These are phyloP conservation scores for Populus ilicifolia DNA, from an alignment of 345 rosid genomes.

Conservation along the genomic window DNA sequence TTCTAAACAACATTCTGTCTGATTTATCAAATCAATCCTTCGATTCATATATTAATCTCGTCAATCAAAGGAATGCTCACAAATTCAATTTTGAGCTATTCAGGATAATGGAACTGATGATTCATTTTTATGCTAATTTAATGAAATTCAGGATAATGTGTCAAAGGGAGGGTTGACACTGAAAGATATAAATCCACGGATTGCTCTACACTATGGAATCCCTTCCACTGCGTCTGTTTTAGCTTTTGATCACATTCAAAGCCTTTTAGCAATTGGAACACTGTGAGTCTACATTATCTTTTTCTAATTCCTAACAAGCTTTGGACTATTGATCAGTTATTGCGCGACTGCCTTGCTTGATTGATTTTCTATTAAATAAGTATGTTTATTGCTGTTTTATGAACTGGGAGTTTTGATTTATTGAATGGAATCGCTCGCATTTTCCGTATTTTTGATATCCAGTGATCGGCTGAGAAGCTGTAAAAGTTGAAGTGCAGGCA, in stretches of 20 bases:
- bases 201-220: constrained; percentile 27
- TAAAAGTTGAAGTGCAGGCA: not conserved
- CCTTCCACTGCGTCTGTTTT: constrained; percentile 25
- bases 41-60: not conserved
- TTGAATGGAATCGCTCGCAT: not conserved
- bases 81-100: not conserved
- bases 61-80: not conserved
- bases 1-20: not conserved
- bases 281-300: constrained; percentile 18
- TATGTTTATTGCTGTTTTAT: not conserved
- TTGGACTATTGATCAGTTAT: not conserved
- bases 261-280: constrained; percentile 28
- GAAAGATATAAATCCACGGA: constrained; percentile 16
- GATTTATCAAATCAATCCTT: not conserved
- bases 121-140: not conserved
- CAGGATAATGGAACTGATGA: not conserved
- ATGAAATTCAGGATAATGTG: constrained; percentile 1
- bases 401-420: not conserved
- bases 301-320: not conserved
- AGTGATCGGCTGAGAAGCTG: not conserved
- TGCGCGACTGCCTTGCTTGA: not conserved
- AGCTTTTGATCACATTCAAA: constrained; percentile 31
- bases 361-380: not conserved
- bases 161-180: constrained; percentile 1
- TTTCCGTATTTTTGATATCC: not conserved